phyloP scores from a whole-genome alignment of 148 eudicot species.

The Pharnaceum exiguum region DNA sequence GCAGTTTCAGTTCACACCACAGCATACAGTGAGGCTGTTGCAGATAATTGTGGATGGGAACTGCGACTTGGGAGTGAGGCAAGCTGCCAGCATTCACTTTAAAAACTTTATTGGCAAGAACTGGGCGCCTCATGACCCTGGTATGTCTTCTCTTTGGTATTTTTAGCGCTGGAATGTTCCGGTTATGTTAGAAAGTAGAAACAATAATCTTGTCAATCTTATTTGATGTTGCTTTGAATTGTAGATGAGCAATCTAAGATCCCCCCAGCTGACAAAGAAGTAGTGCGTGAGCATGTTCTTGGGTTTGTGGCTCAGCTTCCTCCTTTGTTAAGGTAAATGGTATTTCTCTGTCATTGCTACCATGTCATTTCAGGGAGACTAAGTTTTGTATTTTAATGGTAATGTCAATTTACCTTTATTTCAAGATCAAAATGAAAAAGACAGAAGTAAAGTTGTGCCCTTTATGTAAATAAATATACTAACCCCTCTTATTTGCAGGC shows the following conservation, averaged over 20 bases:
- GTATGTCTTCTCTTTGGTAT: slow-evolving; percentile 30
- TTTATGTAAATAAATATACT: neutral
- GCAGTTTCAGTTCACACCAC: slow-evolving; percentile 86
- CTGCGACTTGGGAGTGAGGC: slow-evolving; percentile 85
- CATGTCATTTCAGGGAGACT: no score
- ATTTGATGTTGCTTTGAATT: slow-evolving; percentile 5
- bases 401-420: no score
- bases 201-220: neutral
- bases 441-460: no score
- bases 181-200: no score
- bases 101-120: slow-evolving; percentile 91
- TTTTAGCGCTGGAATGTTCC: neutral
- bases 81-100: slow-evolving; percentile 92
- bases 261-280: slow-evolving; percentile 59
- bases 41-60: slow-evolving; percentile 91
- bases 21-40: slow-evolving; percentile 88
- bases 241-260: slow-evolving; percentile 86
- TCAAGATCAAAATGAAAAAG: no score
- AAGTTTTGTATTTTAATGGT: no score
- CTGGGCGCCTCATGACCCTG: slow-evolving; percentile 90
- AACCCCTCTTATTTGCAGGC: slow-evolving; percentile 34
- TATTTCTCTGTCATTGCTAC: no score
- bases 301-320: slow-evolving; percentile 75
- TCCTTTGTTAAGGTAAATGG: slow-evolving; percentile 69
- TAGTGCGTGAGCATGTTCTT: slow-evolving; percentile 86